These are phyloP conservation scores for Chaetomium sp. DNA, from an alignment of 2,329 filamentous ascomycete species.

Conservation along the genomic window DNA sequence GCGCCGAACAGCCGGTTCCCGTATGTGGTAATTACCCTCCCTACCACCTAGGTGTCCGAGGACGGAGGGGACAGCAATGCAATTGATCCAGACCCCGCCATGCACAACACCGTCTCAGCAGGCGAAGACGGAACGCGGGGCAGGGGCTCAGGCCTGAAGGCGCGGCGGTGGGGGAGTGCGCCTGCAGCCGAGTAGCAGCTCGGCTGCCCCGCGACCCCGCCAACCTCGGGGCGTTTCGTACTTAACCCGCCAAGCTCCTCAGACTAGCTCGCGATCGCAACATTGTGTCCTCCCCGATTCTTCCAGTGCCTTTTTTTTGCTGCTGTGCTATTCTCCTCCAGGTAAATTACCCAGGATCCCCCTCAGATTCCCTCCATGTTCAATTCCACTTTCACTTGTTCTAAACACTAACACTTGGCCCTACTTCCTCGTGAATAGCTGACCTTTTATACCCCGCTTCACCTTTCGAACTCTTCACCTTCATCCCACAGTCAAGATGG, in stretches of 20 bases:
- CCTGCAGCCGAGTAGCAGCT: background rate
- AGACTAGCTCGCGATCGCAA: background rate
- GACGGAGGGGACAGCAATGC: no score
- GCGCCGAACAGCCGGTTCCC: no score
- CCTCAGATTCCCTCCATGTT: background rate
- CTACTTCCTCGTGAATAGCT: background rate
- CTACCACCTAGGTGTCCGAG: no score
- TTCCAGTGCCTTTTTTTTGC: background rate
- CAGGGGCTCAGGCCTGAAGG: background rate
- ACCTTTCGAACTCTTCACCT: background rate
- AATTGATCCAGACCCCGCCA: conserved; percentile 10
- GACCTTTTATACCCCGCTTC: conserved; percentile 8
- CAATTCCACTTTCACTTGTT: background rate
- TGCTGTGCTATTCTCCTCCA: background rate
- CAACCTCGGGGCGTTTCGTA: conserved; percentile 8
- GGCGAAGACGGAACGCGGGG: conserved; percentile 11
- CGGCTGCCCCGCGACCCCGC: conserved; percentile 15
- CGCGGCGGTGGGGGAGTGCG: background rate
- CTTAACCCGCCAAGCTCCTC: conserved; percentile 15
- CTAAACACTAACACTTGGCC: conserved; percentile 8
- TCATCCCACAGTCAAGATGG: conserved; percentile 28
- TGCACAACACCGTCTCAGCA: conserved; percentile 3
- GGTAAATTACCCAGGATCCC: background rate
- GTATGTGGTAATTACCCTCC: no score
- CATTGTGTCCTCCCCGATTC: conserved; percentile 6